Percentiles rank a stretch among this genome's conserved stretches.
These are phyloP conservation scores for Plasmodium reichenowi DNA, from an alignment of 169 alveolate genomes.

Conservation along the genomic window DNA sequence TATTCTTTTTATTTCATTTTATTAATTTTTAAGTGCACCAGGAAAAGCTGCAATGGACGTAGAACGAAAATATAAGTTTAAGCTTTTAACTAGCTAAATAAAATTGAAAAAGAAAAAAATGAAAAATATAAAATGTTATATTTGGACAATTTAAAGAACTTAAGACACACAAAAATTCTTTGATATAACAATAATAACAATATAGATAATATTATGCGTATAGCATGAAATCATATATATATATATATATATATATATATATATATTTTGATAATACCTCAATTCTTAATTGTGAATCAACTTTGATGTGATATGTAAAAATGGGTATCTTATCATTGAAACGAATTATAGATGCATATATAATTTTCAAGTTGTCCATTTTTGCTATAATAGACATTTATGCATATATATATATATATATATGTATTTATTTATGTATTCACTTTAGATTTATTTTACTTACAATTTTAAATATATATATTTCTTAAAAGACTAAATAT, in stretches of 20 bases:
- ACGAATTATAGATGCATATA: conserved; percentile 3
- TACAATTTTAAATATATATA: too few species aligned
- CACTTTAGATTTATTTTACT: too few species aligned
- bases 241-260: background rate
- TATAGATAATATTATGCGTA: too few species aligned
- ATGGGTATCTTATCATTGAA: conserved; percentile 1
- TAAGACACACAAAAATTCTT: too few species aligned
- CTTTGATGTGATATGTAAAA: background rate
- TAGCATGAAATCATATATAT: too few species aligned
- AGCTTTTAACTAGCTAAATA: background rate
- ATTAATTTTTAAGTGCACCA: background rate
- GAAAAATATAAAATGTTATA: too few species aligned
- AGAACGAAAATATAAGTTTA: background rate
- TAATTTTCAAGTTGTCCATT: background rate
- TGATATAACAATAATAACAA: too few species aligned
- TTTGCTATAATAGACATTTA: background rate
- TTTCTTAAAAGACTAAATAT: too few species aligned
- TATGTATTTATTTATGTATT: too few species aligned
- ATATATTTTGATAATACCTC: background rate
- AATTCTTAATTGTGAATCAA: background rate
- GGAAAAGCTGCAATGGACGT: background rate
- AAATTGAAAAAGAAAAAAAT: background rate
- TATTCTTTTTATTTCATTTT: background rate
- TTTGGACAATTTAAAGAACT: too few species aligned
- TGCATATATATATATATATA: background rate